These are phyloP conservation scores for Hypocrella siamensis DNA, from an alignment of 2,329 filamentous ascomycete species.

Conservation along the genomic window DNA sequence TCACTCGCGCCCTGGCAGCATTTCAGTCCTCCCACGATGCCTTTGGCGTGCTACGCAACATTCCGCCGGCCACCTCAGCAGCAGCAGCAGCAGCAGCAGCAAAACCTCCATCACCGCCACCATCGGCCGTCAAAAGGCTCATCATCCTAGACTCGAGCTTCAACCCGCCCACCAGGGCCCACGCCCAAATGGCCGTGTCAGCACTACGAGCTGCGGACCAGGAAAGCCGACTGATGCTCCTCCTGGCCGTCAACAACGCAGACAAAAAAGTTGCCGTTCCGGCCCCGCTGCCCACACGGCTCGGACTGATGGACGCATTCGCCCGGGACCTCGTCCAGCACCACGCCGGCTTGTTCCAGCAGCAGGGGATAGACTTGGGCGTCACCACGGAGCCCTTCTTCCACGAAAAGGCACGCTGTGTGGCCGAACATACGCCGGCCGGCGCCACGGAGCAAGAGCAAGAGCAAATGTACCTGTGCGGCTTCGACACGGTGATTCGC, in stretches of 20 bases:
- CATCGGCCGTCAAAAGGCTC: slow-evolving; percentile 15
- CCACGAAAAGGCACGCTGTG: slow-evolving; percentile 49
- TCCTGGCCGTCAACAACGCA: slow-evolving; percentile 49
- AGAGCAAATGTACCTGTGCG: slow-evolving; percentile 53
- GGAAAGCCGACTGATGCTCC: slow-evolving; percentile 32
- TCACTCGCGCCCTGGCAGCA: slow-evolving; percentile 25
- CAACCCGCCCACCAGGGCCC: slow-evolving; percentile 50
- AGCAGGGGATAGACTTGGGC: slow-evolving; percentile 42
- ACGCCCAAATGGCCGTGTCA: slow-evolving; percentile 38
- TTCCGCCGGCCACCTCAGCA: slow-evolving; percentile 8
- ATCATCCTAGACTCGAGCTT: slow-evolving; percentile 52
- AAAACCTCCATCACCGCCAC: not conserved
- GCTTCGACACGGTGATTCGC: slow-evolving; percentile 62
- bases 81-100: not conserved
- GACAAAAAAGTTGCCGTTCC: slow-evolving; percentile 54
- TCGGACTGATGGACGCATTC: slow-evolving; percentile 58
- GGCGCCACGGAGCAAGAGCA: slow-evolving; percentile 3
- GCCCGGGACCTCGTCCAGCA: slow-evolving; percentile 32
- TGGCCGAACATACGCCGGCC: slow-evolving; percentile 28
- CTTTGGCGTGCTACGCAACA: slow-evolving; percentile 29
- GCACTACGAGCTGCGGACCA: slow-evolving; percentile 17
- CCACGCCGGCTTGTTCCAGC: slow-evolving; percentile 2
- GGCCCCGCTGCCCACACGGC: slow-evolving; percentile 48
- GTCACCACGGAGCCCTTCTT: slow-evolving; percentile 62
- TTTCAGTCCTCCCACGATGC: slow-evolving; percentile 26